Evolutionary conservation across 2,329 filamentous ascomycete species (phyloP).

Genomic region (Cadophora gregata): DNA sequence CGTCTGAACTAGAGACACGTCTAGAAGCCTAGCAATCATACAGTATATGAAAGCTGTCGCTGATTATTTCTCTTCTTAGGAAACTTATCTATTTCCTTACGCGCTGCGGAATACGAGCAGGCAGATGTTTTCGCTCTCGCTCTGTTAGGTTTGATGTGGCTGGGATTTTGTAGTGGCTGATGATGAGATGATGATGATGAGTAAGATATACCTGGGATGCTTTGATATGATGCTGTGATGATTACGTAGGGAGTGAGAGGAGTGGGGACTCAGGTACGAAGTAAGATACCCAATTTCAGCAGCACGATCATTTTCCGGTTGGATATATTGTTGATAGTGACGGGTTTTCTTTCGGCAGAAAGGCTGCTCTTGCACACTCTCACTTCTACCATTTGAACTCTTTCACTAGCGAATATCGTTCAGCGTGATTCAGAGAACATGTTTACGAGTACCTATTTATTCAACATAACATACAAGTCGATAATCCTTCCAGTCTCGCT

Average conservation of each 20-base stretch:
- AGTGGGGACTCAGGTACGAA: background rate
- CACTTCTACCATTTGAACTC: no score
- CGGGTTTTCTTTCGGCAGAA: no score
- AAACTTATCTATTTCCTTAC: background rate
- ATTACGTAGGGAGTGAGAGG: background rate
- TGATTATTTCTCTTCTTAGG: background rate
- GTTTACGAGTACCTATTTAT: slow-evolving; percentile 10
- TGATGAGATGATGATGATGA: background rate
- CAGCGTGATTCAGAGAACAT: background rate
- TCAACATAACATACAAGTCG: slow-evolving; percentile 26
- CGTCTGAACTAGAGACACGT: no score
- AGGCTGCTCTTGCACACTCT: no score
- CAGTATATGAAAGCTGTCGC: background rate
- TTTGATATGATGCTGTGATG: background rate
- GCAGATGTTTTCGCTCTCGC: background rate
- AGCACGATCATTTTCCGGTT: no score
- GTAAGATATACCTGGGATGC: background rate
- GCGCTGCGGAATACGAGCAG: background rate
- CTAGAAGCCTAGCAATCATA: background rate
- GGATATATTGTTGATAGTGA: no score
- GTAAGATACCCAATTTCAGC: no score
- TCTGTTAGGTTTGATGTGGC: no score
- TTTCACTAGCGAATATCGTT: background rate
- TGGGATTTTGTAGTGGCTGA: background rate
- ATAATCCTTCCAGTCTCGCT: slow-evolving; percentile 20